Evolutionary conservation across 2,329 filamentous ascomycete species (phyloP).

Genomic region (Epichloe gansuensis): DNA sequence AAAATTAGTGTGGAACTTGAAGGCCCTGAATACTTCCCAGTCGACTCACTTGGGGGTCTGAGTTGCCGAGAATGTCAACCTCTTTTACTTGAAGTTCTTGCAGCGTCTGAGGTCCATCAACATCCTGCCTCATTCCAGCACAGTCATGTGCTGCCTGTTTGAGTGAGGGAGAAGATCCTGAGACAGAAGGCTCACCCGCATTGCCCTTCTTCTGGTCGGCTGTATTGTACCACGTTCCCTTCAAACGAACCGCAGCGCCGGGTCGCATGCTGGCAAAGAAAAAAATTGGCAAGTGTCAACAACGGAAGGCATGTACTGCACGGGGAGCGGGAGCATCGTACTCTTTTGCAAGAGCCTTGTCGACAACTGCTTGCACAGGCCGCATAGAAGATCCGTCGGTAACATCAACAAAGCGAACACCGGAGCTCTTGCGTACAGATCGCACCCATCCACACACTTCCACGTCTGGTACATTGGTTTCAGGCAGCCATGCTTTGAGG

Average conservation of each 20-base stretch:
- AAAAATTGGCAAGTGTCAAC: background rate
- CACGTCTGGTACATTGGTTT: slow-evolving; percentile 32
- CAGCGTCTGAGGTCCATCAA: slow-evolving; percentile 2
- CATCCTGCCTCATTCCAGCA: background rate
- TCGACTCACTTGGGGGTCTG: slow-evolving; percentile 61
- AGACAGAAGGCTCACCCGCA: slow-evolving; percentile 1
- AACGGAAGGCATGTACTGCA: slow-evolving; percentile 9
- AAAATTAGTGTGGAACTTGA: slow-evolving; percentile 7
- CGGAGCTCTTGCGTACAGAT: slow-evolving; percentile 78
- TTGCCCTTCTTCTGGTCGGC: background rate
- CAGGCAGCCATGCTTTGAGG: slow-evolving; percentile 40
- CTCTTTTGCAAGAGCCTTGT: slow-evolving; percentile 58
- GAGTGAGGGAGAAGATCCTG: slow-evolving; percentile 2
- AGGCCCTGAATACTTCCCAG: background rate
- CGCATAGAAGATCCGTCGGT: slow-evolving; percentile 76
- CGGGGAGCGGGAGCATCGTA: slow-evolving; percentile 31
- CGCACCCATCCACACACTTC: slow-evolving; percentile 68
- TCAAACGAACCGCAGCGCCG: slow-evolving; percentile 66
- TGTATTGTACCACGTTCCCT: slow-evolving; percentile 53
- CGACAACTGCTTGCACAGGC: slow-evolving; percentile 69
- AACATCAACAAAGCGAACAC: slow-evolving; percentile 68
- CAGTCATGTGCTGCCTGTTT: background rate
- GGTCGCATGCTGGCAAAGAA: slow-evolving; percentile 54
- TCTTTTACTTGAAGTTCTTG: slow-evolving; percentile 61
- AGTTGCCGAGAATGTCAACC: slow-evolving; percentile 59